These are phyloP conservation scores for Theobroma cacao DNA, from an alignment of 345 rosid genomes.

Conservation along the genomic window DNA sequence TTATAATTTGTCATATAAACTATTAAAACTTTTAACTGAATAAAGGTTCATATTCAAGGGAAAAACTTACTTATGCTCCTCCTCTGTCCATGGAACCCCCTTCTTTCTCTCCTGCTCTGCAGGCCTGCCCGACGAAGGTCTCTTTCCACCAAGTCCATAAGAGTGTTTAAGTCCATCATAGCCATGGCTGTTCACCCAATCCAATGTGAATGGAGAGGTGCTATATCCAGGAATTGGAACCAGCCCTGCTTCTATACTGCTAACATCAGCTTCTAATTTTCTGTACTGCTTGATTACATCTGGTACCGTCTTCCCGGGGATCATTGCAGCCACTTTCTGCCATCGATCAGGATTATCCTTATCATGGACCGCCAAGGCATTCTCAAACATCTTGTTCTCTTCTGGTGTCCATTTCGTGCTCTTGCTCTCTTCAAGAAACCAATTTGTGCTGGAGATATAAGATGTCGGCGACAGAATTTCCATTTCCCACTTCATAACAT, in stretches of 20 bases:
- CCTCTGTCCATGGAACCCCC: slow-evolving; percentile 99
- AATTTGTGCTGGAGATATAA: slow-evolving; percentile 42
- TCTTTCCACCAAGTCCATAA: slow-evolving; percentile 56
- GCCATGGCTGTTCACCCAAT: slow-evolving; percentile 41
- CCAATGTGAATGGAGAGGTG: slow-evolving; percentile 55
- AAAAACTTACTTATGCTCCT: slow-evolving; percentile 77
- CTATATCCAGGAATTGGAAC: slow-evolving; percentile 59
- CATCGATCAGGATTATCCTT: slow-evolving; percentile 69
- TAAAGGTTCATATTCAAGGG: background rate
- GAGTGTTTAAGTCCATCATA: slow-evolving; percentile 50
- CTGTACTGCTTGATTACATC: slow-evolving; percentile 62
- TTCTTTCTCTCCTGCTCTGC: slow-evolving; percentile 91
- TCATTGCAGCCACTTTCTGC: slow-evolving; percentile 54
- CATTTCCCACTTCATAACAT: slow-evolving; percentile 59
- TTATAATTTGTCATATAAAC: background rate
- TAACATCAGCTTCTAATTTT: slow-evolving; percentile 66
- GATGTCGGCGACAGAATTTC: slow-evolving; percentile 58
- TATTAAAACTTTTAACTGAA: background rate
- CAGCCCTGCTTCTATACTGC: slow-evolving; percentile 63
- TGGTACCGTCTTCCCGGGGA: slow-evolving; percentile 64
- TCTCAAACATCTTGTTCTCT: slow-evolving; percentile 87
- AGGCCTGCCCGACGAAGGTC: slow-evolving; percentile 50
- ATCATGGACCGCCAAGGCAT: slow-evolving; percentile 69
- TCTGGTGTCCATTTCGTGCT: slow-evolving; percentile 62
- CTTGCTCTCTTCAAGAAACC: slow-evolving; percentile 52